Conservation (phyloP, 1,139 yeast genomes). For the Kodamaea sp. region DNA sequence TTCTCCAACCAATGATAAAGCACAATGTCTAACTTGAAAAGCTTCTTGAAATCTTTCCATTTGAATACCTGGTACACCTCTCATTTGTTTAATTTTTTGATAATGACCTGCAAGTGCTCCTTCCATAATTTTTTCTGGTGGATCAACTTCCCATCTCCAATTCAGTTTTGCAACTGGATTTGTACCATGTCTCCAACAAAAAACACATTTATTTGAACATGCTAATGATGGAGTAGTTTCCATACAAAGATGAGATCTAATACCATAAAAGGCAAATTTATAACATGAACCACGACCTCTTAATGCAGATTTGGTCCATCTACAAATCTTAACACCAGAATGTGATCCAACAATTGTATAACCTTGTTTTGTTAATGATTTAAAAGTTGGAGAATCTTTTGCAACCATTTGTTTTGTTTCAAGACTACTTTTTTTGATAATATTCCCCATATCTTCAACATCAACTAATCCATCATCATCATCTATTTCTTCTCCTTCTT, state of each 20-base stretch:
- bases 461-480: slow-evolving; percentile 57
- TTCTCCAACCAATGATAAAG: slow-evolving; percentile 87
- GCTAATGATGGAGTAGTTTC: slow-evolving; percentile 93
- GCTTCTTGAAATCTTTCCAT: slow-evolving; percentile 90
- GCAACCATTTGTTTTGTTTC: slow-evolving; percentile 84
- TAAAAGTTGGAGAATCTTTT: slow-evolving; percentile 82
- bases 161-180: slow-evolving; percentile 90
- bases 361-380: slow-evolving; percentile 87
- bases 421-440: slow-evolving; percentile 38
- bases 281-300: slow-evolving; percentile 95
- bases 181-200: slow-evolving; percentile 97
- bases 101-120: slow-evolving; percentile 91
- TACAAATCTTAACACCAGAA: slow-evolving; percentile 90
- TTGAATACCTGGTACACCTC: slow-evolving; percentile 93
- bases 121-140: slow-evolving; percentile 75
- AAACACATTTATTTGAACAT: slow-evolving; percentile 92
- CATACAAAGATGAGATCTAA: slow-evolving; percentile 88
- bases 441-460: slow-evolving; percentile 80
- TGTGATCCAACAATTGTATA: slow-evolving; percentile 92
- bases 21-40: slow-evolving; percentile 84
- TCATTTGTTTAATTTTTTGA: slow-evolving; percentile 86
- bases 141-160: slow-evolving; percentile 95
- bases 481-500: slow-evolving; percentile 46
- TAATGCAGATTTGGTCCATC: slow-evolving; percentile 94
- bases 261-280: slow-evolving; percentile 89